Percentiles rank a stretch among this genome's conserved stretches.
Conservation (phyloP, 805 yeast genomes). For the Cyberlindnera subsufficiens region DNA sequence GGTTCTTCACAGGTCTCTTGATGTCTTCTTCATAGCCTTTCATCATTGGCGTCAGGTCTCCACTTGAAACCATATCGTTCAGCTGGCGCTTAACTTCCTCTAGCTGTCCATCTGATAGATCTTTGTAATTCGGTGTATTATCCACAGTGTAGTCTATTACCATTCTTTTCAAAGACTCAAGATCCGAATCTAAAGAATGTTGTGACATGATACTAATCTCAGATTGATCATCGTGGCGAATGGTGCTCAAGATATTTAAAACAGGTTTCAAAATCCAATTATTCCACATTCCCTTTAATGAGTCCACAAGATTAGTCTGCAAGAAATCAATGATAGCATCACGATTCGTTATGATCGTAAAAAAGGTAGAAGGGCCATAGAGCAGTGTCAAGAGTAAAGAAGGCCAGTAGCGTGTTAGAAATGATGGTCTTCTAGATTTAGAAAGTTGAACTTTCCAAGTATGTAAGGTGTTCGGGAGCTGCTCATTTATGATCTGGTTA, state of each 20-base stretch:
- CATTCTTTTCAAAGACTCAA: conserved; percentile 83
- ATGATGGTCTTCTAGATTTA: conserved; percentile 30
- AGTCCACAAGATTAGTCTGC: conserved; percentile 53
- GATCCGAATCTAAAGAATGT: conserved; percentile 71
- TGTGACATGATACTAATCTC: conserved; percentile 74
- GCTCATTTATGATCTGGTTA: not conserved
- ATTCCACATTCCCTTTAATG: conserved; percentile 56
- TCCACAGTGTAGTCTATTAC: conserved; percentile 62
- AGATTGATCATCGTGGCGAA: conserved; percentile 75
- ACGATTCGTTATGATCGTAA: conserved; percentile 43
- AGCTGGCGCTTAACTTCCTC: conserved; percentile 25
- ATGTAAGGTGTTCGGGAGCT: not conserved
- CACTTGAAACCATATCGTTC: conserved; percentile 49
- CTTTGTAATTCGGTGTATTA: conserved; percentile 14
- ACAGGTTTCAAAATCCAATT: conserved; percentile 86
- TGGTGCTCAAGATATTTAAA: conserved; percentile 63
- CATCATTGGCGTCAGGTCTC: conserved; percentile 78
- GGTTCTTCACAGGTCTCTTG: conserved; percentile 57
- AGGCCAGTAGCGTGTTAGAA: conserved; percentile 63
- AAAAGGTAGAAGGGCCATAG: conserved; percentile 49
- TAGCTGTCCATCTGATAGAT: conserved; percentile 3
- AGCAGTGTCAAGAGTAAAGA: conserved; percentile 31
- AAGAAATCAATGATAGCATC: conserved; percentile 51
- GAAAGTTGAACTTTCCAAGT: not conserved
- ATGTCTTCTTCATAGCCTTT: conserved; percentile 74